Evolutionary conservation across 1,284 basidiomycete genomes (phyloP).

Genomic region (Golubevia sp.): DNA sequence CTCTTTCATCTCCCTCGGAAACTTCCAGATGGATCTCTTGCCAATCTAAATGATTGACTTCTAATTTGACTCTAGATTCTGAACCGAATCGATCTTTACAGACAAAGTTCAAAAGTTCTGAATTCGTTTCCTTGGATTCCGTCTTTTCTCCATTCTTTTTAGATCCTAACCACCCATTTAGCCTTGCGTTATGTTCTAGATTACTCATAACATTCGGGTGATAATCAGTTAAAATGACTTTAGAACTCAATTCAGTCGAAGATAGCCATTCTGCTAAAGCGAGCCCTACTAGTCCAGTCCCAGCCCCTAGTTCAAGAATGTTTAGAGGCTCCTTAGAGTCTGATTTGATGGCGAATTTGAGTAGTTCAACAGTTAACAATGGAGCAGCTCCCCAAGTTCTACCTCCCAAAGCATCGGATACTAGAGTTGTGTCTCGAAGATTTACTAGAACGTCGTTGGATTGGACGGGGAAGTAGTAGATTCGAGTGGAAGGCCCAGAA

Average conservation of each 20-base stretch:
- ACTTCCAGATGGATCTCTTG: slow-evolving; percentile 22
- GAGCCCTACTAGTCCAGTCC: slow-evolving; percentile 49
- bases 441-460: slow-evolving; percentile 30
- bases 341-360: slow-evolving; percentile 24
- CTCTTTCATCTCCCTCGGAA: background rate
- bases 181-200: slow-evolving; percentile 23
- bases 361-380: slow-evolving; percentile 30
- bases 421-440: slow-evolving; percentile 26
- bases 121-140: no score
- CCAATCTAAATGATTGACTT: slow-evolving; percentile 40
- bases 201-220: slow-evolving; percentile 46
- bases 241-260: slow-evolving; percentile 9
- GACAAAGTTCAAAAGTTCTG: no score
- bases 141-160: no score
- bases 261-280: slow-evolving; percentile 11
- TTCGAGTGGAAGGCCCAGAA: background rate
- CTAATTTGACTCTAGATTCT: slow-evolving; percentile 7
- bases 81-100: background rate
- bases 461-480: slow-evolving; percentile 2
- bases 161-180: no score
- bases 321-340: slow-evolving; percentile 7
- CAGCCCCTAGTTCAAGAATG: slow-evolving; percentile 51
- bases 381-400: slow-evolving; percentile 54
- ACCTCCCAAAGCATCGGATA: slow-evolving; percentile 43
- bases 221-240: slow-evolving; percentile 41